Evolutionary conservation across 2,329 filamentous ascomycete species (phyloP), one percentile per base, ranked within the genome.

Genomic region (Emergomyces pasteurianus): DNA sequence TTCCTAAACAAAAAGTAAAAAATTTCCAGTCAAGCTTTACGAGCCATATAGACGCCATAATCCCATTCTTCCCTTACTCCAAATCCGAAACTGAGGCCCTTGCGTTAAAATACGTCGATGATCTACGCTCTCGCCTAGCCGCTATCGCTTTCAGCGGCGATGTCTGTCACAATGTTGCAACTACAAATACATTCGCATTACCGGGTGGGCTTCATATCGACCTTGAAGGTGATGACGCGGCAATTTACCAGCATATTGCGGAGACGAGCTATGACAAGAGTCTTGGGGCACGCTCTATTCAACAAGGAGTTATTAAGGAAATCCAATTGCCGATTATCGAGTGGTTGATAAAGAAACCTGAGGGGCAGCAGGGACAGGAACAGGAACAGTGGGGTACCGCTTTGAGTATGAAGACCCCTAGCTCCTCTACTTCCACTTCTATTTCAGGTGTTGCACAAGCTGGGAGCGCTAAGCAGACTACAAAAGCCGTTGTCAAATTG

Each of bases 61-160:
- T 79, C 9, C 77, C 77, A 0, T 79, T 79, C 66, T 65, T 78
- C 21, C 75, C 73, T 0, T 79, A 79, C 64, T 72, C 71, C 1
- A 60, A 62, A 1, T 62, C 59, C 1, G 77, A 80, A 63, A 71
- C 74, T 61, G 73, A 73, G 1, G 73, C 79, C 0, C 68, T 79
- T 1, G 74, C 71, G 0, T 77, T 80, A 64, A 77, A 75, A 64
- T 74, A 67, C 58, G 60, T 80, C 4, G 70, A 75, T 12, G 67
- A 75, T 31, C 14, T 57, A 43, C 38, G 54, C n/a, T 57, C 38
- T 21, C 54, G 54, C 40, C 54, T 57, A 8, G 54, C 54, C 26
- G 31, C 38, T 34, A 46, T 38, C 21, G 21, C 6, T 18, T 9
- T 31, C n/a, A n/a, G 28, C 28, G 26, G 28, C 49, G 16, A 34